Conservation (phyloP, 352 stramenopile species). For the Pythium guiyangense region DNA sequence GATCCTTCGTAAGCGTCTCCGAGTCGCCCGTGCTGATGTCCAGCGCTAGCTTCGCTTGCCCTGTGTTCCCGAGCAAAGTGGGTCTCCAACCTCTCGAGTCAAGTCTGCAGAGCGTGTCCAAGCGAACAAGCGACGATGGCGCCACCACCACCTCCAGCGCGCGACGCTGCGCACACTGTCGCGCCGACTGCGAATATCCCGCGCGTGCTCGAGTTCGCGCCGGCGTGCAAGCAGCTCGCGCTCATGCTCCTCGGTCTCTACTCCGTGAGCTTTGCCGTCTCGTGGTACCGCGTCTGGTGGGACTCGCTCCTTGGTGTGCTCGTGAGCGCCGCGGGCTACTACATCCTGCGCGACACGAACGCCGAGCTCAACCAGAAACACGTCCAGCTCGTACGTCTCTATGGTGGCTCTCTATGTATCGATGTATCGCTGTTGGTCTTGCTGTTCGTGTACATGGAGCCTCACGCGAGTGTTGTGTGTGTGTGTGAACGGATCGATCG, state of each 20-base stretch:
- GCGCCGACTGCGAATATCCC: slow-evolving; percentile 12
- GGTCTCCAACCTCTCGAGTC: not conserved
- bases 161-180: not conserved
- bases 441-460: not conserved
- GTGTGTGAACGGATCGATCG: not conserved
- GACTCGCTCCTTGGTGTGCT: slow-evolving; percentile 58
- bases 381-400: slow-evolving; percentile 22
- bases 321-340: slow-evolving; percentile 49
- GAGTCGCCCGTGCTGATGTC: not conserved
- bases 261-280: slow-evolving; percentile 60
- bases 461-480: not conserved
- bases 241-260: slow-evolving; percentile 47
- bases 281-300: slow-evolving; percentile 82
- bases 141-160: not conserved
- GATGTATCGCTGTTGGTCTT: not conserved
- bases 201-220: slow-evolving; percentile 65
- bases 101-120: not conserved
- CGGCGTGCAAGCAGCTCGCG: slow-evolving; percentile 52
- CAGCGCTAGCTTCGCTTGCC: no score
- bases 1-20: no score
- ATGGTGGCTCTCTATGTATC: not conserved
- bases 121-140: not conserved
- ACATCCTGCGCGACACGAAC: slow-evolving; percentile 43
- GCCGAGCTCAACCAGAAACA: slow-evolving; percentile 30
- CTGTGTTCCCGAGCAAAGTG: no score